phyloP scores from a whole-genome alignment of 1,284 basidiomycete genomes.

The Malassezia yamatoensis region DNA sequence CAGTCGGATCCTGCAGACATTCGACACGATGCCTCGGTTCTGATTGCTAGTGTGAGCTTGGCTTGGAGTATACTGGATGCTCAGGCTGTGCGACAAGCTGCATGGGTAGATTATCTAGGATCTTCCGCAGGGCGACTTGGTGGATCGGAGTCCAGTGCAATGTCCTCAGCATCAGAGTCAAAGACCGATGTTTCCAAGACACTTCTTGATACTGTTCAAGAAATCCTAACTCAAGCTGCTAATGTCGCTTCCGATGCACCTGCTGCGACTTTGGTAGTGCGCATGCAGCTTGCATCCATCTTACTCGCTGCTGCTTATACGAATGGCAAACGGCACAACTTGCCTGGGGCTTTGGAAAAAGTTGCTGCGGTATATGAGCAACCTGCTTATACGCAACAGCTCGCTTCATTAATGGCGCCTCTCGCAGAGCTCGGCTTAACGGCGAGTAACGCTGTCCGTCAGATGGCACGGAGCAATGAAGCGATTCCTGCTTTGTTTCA shows the following conservation, averaged over 20 bases:
- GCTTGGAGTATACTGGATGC: slow-evolving; percentile 13
- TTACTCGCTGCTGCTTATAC: slow-evolving; percentile 8
- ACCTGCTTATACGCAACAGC: neutral
- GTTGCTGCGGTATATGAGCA: slow-evolving; percentile 4
- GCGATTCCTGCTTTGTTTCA: neutral
- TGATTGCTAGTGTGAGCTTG: neutral
- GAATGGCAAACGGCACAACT: neutral
- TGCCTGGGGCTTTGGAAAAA: neutral
- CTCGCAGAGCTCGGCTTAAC: slow-evolving; percentile 9
- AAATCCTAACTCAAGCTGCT: neutral
- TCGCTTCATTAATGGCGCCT: neutral
- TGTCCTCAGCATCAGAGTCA: too few species aligned
- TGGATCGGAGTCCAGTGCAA: neutral
- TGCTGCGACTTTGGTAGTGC: neutral
- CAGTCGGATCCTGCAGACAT: neutral
- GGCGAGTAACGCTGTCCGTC: neutral
- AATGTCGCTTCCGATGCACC: neutral
- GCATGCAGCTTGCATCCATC: slow-evolving; percentile 1
- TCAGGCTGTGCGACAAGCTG: slow-evolving; percentile 9
- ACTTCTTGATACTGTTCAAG: neutral
- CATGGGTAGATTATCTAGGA: slow-evolving; percentile 5
- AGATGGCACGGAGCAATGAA: neutral
- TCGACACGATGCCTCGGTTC: neutral
- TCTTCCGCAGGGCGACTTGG: neutral
- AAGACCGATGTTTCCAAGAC: neutral